Conservation (phyloP, 768 basidiomycete genomes). For the Tricholoma saponaceum region DNA sequence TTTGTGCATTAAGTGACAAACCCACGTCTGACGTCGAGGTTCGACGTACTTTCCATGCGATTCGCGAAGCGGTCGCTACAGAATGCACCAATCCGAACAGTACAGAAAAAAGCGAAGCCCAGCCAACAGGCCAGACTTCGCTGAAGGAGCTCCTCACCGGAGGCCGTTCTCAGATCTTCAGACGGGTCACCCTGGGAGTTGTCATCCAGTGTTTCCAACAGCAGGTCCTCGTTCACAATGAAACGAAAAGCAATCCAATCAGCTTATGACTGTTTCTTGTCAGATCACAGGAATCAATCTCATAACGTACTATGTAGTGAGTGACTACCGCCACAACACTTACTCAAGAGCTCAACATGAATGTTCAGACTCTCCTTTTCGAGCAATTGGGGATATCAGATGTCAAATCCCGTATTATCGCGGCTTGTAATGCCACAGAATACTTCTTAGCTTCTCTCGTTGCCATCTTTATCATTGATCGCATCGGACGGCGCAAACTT, state of each 20-base stretch:
- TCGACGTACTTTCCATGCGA: slow-evolving; percentile 48
- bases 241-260: not conserved
- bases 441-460: slow-evolving; percentile 69
- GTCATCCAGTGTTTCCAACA: slow-evolving; percentile 66
- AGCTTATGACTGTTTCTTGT: not conserved
- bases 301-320: slow-evolving; percentile 52
- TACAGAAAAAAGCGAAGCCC: slow-evolving; percentile 4
- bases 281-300: slow-evolving; percentile 61
- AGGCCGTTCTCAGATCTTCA: slow-evolving; percentile 58
- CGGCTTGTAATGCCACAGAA: slow-evolving; percentile 69
- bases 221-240: slow-evolving; percentile 13
- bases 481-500: slow-evolving; percentile 66
- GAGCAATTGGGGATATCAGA: slow-evolving; percentile 57
- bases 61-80: slow-evolving; percentile 46
- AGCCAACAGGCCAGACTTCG: slow-evolving; percentile 23
- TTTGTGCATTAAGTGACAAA: slow-evolving; percentile 57
- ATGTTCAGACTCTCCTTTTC: slow-evolving; percentile 47
- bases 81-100: slow-evolving; percentile 24
- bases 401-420: slow-evolving; percentile 55
- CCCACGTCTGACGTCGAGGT: slow-evolving; percentile 42
- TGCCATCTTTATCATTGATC: slow-evolving; percentile 69
- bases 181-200: slow-evolving; percentile 51
- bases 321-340: slow-evolving; percentile 1
- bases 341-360: slow-evolving; percentile 5
- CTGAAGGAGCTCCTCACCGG: slow-evolving; percentile 52